Percentiles rank a stretch among this genome's conserved stretches.
Conservation (phyloP, 306 rosid genomes). For the Gillenia trifoliata region DNA sequence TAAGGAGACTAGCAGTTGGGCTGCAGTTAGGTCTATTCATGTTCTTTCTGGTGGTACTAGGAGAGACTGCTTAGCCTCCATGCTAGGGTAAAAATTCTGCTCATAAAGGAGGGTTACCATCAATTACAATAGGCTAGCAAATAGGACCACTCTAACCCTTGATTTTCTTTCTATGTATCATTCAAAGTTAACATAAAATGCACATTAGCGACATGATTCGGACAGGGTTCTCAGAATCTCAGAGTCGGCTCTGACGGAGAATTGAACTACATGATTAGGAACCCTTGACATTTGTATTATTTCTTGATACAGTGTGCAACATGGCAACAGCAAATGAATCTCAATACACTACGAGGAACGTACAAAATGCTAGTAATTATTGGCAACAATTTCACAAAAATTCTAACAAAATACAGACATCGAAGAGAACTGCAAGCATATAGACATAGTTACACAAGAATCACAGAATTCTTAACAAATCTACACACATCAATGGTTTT, state of each 20-base stretch:
- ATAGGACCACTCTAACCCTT: not conserved
- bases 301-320: not conserved
- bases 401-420: conserved; percentile 10
- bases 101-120: not conserved
- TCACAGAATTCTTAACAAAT: conserved; percentile 23
- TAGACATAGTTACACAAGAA: conserved; percentile 24
- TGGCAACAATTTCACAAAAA: conserved; percentile 18
- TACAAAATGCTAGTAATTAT: conserved; percentile 13
- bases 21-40: not conserved
- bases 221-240: too few relatives aligned
- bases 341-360: not conserved
- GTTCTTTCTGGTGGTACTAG: not conserved
- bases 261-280: not conserved
- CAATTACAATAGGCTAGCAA: too few relatives aligned
- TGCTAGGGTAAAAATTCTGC: not conserved
- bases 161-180: not conserved
- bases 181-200: not conserved
- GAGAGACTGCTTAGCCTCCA: not conserved
- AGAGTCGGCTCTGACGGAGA: too few relatives aligned
- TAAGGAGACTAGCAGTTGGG: not conserved
- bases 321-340: not conserved
- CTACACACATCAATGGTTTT: conserved; percentile 25
- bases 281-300: not conserved
- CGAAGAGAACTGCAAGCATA: conserved; percentile 23
- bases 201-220: too few relatives aligned